phyloP scores from a whole-genome alignment of 345 rosid species.

The Bruguiera gymnorhiza region DNA sequence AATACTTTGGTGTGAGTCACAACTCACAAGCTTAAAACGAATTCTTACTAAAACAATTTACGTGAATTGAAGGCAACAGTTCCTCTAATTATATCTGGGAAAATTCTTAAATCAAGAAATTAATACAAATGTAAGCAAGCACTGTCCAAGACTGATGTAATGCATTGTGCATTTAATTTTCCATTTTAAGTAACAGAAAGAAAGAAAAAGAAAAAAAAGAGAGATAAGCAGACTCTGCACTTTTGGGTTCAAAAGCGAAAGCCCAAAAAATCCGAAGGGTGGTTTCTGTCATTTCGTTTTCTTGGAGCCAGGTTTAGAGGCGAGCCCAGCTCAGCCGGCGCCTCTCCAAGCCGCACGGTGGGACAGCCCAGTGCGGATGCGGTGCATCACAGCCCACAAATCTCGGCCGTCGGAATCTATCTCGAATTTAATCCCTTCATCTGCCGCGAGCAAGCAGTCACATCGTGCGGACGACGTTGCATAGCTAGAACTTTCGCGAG shows the following conservation, averaged over 20 bases:
- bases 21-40: too few relatives aligned
- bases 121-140: neutral
- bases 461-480: neutral
- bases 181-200: neutral
- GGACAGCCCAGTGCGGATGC: slow-evolving; percentile 5
- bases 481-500: slow-evolving; percentile 26
- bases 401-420: slow-evolving; percentile 15
- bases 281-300: slow-evolving; percentile 6
- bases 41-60: too few relatives aligned
- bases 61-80: too few relatives aligned
- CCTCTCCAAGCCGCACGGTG: slow-evolving; percentile 3
- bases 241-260: neutral
- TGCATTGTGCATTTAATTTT: neutral
- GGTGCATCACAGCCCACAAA: slow-evolving; percentile 30
- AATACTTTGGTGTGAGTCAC: too few relatives aligned
- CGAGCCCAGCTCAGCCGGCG: slow-evolving; percentile 12
- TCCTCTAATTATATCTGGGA: too few relatives aligned
- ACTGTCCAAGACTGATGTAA: neutral
- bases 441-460: neutral
- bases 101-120: too few relatives aligned
- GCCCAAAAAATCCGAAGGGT: neutral
- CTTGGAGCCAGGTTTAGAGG: slow-evolving; percentile 4
- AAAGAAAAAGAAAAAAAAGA: neutral
- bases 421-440: neutral
- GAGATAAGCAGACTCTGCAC: too few relatives aligned